Evolutionary conservation across 2,329 filamentous ascomycete genomes (phyloP), one percentile per base, ranked within the genome.

Genomic region (Bimuria novae-zelandiae): DNA sequence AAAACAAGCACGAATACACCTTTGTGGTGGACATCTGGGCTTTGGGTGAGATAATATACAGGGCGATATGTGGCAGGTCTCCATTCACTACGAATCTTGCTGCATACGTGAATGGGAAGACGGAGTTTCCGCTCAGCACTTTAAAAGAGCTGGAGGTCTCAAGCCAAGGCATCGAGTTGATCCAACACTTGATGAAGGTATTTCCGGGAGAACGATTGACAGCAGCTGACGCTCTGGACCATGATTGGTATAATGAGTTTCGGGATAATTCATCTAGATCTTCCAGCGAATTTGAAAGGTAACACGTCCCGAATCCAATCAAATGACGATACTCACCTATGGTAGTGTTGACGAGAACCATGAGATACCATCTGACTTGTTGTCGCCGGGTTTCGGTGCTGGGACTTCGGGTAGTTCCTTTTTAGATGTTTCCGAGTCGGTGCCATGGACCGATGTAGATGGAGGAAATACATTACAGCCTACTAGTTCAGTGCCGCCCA

Each of bases 1-100:
- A 8, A 17, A 22, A 35, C 22, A 25, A 10, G 14, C 33, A 35
- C 6, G 49, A 49, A 25, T 51, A 52, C 32, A 49, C 52, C 6
- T 32, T 51, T 14, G 40, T 52, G 2, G 51, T 51, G 6, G 61
- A 62, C 47, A 59, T 62, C 5, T 64, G 61, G 59, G 49, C 59
- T 3, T 35, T 64, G 8, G 61, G 61, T 1, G 29, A 43, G 30
- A 50, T 50, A 4, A 16, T 36, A 12, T 43, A 35, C 30, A 25
- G 21, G 16, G 32, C 32, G 19, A 8, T 50, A 12, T 27, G 14
- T 14, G 48, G 48, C 3, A 14, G 21, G 5, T 2, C 19, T 16
- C 19, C 39, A 8, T 43, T 50, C 12, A 17, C 19, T 16, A 37
- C 2, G 12, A 22, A 36, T 3, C n/a, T 50, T 11, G 19, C 35